Conservation (phyloP, 75 land plant species). For the Sequoia sempervirens region DNA sequence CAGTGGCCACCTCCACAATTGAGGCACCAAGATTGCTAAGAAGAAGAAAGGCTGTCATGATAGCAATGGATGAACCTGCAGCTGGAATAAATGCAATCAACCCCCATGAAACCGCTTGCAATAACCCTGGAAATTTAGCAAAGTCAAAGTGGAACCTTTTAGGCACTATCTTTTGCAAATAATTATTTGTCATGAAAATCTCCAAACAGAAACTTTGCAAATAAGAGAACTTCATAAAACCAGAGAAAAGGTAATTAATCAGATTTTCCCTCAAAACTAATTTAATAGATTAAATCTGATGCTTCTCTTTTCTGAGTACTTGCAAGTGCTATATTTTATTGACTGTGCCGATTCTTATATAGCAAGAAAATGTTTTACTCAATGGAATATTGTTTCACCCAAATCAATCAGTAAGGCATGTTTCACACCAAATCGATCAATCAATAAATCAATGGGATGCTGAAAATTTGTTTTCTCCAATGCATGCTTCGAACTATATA, state of each 20-base stretch:
- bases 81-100: conserved; percentile 49
- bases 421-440: background rate
- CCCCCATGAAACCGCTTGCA: conserved; percentile 80
- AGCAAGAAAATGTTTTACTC: background rate
- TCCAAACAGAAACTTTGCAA: background rate
- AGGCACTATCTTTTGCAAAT: background rate
- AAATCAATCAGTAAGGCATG: background rate
- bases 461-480: background rate
- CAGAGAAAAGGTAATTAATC: background rate
- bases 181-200: background rate
- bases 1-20: conserved; percentile 72
- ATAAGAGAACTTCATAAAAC: background rate
- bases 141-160: background rate
- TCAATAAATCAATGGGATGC: background rate
- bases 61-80: conserved; percentile 32
- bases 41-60: conserved; percentile 52
- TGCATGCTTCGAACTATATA: background rate
- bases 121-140: conserved; percentile 35
- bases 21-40: conserved; percentile 86
- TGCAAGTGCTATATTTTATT: background rate
- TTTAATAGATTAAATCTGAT: background rate
- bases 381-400: background rate
- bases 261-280: background rate
- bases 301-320: background rate
- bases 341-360: background rate